Percentiles rank a stretch among this genome's conserved stretches.
These are phyloP conservation scores for Acanthamoeba triangularis DNA, from an alignment of 208 protist species.

Conservation along the genomic window DNA sequence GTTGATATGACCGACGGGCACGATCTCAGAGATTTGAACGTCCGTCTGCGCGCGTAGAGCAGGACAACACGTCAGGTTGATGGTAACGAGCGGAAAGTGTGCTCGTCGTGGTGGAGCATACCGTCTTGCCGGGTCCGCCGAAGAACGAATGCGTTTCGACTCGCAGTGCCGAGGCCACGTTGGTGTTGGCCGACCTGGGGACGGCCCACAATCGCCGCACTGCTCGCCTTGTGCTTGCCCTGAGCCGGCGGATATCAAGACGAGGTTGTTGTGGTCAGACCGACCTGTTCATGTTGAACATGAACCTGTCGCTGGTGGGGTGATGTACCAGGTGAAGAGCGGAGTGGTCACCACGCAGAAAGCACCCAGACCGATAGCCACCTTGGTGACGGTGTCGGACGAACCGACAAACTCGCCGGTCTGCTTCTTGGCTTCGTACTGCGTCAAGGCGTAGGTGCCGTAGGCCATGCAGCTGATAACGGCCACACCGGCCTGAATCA, in stretches of 20 bases:
- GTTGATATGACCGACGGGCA: neutral
- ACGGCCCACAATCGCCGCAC: conserved; percentile 2
- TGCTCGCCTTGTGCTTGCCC: neutral
- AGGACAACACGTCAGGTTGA: neutral
- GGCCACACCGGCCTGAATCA: neutral
- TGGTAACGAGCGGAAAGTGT: neutral
- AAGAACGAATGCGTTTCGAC: conserved; percentile 14
- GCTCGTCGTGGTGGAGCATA: too few species aligned
- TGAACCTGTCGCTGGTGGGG: too few species aligned
- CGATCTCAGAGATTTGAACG: conserved; percentile 12
- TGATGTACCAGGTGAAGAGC: neutral
- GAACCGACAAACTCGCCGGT: neutral
- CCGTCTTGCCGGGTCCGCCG: conserved; percentile 19
- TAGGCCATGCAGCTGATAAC: conserved; percentile 11
- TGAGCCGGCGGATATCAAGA: neutral
- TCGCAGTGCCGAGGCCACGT: conserved; percentile 22
- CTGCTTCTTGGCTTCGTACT: conserved; percentile 22
- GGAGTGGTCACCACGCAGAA: neutral
- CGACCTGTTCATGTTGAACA: neutral
- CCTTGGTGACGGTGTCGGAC: neutral
- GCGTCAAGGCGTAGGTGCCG: conserved; percentile 6
- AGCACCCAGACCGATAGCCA: neutral
- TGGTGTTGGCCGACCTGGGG: neutral
- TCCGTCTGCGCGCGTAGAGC: neutral
- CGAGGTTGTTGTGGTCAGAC: neutral